phyloP scores from a whole-genome alignment of 805 yeast species.

The Metschnikowia sp. region DNA sequence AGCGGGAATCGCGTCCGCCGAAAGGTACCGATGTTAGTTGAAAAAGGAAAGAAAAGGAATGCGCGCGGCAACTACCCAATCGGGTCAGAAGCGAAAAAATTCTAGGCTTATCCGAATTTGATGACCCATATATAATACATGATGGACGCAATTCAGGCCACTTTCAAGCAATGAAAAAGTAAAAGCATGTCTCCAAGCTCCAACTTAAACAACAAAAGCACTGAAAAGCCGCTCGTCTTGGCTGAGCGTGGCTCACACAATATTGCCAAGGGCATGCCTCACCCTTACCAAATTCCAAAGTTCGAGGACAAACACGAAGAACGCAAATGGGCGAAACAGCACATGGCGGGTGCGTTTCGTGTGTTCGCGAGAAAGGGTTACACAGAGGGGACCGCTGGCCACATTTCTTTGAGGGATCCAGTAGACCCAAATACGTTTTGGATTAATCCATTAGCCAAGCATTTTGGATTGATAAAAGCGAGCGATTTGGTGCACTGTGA shows the following conservation, averaged over 20 bases:
- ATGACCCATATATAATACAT: background rate
- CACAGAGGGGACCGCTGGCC: constrained; percentile 81
- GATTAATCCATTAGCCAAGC: constrained; percentile 86
- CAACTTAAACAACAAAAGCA: constrained; percentile 11
- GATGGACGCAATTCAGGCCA: background rate
- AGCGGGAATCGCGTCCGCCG: background rate
- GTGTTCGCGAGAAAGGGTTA: constrained; percentile 76
- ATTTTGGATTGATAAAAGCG: constrained; percentile 48
- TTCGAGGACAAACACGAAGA: constrained; percentile 48
- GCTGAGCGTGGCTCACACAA: constrained; percentile 55
- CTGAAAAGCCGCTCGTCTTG: constrained; percentile 31
- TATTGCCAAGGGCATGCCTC: constrained; percentile 51
- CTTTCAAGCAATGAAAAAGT: background rate
- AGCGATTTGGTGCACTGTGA: constrained; percentile 47
- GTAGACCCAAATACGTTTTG: constrained; percentile 76
- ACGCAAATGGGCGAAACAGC: constrained; percentile 58
- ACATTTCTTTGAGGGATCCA: constrained; percentile 82
- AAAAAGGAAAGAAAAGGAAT: background rate
- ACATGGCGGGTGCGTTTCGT: constrained; percentile 84
- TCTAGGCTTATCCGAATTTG: background rate
- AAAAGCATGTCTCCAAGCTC: background rate
- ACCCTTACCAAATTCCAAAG: constrained; percentile 50
- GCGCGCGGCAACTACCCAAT: constrained; percentile 5
- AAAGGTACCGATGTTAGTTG: background rate
- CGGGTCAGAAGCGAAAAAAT: background rate